A percentile compares a stretch with the other conserved stretches of the same genome.
phyloP scores from a whole-genome alignment of 306 rosid species.

The Acacia acuminata region DNA sequence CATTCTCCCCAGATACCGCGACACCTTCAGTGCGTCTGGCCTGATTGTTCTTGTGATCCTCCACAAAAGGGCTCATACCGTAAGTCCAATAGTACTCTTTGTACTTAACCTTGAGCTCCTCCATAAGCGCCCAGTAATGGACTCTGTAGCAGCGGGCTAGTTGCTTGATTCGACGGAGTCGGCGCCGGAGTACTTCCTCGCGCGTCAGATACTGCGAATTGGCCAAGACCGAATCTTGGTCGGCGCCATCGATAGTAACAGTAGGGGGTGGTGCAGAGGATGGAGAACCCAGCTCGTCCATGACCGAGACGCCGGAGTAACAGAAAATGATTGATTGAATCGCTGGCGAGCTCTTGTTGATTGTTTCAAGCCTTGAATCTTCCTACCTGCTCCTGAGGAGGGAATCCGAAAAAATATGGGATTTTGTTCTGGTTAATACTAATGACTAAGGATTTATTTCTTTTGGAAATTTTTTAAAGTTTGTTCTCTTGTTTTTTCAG shows the following conservation, averaged over 20 bases:
- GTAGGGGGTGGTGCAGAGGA: background rate
- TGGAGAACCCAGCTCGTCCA: conserved; percentile 27
- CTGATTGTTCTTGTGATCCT: conserved; percentile 32
- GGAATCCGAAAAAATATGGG: background rate
- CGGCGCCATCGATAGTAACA: conserved; percentile 11
- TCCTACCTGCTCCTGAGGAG: background rate
- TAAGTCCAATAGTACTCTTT: conserved; percentile 61
- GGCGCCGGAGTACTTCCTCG: conserved; percentile 36
- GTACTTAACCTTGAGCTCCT: conserved; percentile 53
- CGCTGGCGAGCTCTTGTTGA: background rate
- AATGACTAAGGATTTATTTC: background rate
- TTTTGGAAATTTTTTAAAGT: background rate
- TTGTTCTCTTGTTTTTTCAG: background rate
- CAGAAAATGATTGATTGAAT: background rate
- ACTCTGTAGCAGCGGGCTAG: conserved; percentile 32
- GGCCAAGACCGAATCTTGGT: conserved; percentile 22
- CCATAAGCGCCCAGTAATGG: conserved; percentile 70
- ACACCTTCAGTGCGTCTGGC: background rate
- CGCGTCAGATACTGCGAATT: conserved; percentile 26
- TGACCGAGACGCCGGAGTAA: background rate
- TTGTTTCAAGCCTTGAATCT: background rate
- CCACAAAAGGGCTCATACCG: conserved; percentile 68
- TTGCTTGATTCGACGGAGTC: conserved; percentile 39
- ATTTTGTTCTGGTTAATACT: background rate
- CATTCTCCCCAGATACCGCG: conserved; percentile 27